Conservation (phyloP, 495 filamentous ascomycete genomes). For the Opeltia flavorubescens region DNA sequence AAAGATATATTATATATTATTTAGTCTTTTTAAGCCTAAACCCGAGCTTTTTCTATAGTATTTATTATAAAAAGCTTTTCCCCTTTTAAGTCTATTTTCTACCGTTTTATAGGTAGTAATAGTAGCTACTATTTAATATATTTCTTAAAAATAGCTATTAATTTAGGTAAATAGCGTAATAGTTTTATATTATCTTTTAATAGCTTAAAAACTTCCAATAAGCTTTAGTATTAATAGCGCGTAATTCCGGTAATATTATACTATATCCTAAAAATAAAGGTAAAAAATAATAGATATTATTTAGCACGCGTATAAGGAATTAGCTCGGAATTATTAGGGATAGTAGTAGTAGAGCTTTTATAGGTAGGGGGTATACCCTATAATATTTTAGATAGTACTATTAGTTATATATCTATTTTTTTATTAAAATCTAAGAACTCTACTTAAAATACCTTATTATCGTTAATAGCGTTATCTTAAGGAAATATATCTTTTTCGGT, state of each 20-base stretch:
- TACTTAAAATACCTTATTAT: too few relatives aligned
- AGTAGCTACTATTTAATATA: not conserved
- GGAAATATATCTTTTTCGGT: not conserved
- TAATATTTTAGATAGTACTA: not conserved
- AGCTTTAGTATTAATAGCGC: not conserved
- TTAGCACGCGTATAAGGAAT: not conserved
- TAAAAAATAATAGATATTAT: not conserved
- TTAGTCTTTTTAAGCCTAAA: not conserved
- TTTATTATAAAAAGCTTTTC: not conserved
- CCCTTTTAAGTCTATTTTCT: not conserved
- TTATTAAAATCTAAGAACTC: not conserved
- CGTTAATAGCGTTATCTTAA: not conserved
- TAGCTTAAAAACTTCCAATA: not conserved
- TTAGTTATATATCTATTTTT: not conserved
- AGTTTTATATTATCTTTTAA: not conserved
- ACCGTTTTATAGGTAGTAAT: not conserved
- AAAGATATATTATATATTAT: not conserved
- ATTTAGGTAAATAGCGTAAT: not conserved
- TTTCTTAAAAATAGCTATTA: not conserved
- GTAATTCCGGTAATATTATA: not conserved
- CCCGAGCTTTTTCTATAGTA: not conserved
- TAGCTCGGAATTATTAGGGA: not conserved
- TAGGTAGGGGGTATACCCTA: not conserved
- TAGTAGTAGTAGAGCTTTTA: not conserved
- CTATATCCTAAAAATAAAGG: not conserved